Evolutionary conservation across 179 eudicot genomes (phyloP), one percentile per base, ranked within the genome.

Genomic region (Drosera spatulata): DNA sequence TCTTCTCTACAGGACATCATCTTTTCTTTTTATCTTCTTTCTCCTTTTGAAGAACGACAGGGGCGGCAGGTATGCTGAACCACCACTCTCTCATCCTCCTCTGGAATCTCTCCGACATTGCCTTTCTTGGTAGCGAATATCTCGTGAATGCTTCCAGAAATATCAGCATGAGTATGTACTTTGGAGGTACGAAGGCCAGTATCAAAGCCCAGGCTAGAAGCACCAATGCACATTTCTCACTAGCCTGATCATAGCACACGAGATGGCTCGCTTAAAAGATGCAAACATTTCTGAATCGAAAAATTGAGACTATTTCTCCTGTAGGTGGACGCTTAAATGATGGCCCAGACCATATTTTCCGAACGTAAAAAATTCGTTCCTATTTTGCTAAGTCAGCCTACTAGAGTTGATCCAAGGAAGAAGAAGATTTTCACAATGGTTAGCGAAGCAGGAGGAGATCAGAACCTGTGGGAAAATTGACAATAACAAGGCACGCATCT

Each of bases 11-110:
- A 22, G 33, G 33, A 22, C 60, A 64, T 71, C 67, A 85, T 73
- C 54, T 82, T 38, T 66, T 71, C 71, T 88, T 88, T 75, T 87
- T 91, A 46, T 81, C 86, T 15, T 91, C 93, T 15, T 75, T 71
- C 2, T 60, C 73, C 65, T 71, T 72, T 65, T 83, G 85, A 9
- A 91, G 84, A 41, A 80, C 56, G 38, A 91, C 94, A 4, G 94
- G 97, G 65, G 96, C 96, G 0, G 88, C 96, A 1, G 97, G 97
- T 62, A 91, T 88, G 70, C 97, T 88, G 65, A 85, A 88, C 97
- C 96, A 91, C 96, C 97, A 91, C 59, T 83, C 97, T 69, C 85
- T 76, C 50, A 85, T 44, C 63, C 96, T 78, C 67, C 97, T 81
- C 39, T 69, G 72, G 74, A 73, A 76, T 69, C 81, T 83, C 69